Percentiles rank a stretch among this genome's conserved stretches.
Evolutionary conservation across 108 stramenopile genomes (phyloP).

Genomic region (Skeletonema tropicum): DNA sequence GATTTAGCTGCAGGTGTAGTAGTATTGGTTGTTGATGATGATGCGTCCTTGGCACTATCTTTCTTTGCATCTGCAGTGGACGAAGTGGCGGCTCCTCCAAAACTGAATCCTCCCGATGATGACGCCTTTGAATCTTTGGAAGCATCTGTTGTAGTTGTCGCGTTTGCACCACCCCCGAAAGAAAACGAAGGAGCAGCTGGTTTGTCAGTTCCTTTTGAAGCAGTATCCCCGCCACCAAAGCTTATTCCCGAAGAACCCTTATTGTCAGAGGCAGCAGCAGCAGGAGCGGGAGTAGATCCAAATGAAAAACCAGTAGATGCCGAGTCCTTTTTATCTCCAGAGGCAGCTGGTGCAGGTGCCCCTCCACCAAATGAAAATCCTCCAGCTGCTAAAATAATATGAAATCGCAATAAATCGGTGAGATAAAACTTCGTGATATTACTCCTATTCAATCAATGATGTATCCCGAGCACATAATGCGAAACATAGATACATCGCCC

Average conservation of each 20-base stretch:
- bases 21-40: constrained; percentile 15
- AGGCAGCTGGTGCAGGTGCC: constrained; percentile 34
- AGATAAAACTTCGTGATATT: neutral
- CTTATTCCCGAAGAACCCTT: constrained; percentile 20
- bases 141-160: constrained; percentile 16
- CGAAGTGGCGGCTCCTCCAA: constrained; percentile 25
- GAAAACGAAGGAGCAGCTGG: constrained; percentile 2
- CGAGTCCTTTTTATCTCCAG: constrained; percentile 22
- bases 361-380: constrained; percentile 15
- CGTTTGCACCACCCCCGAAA: neutral
- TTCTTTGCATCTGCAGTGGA: constrained; percentile 10
- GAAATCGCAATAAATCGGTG: neutral
- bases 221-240: constrained; percentile 3
- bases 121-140: constrained; percentile 12
- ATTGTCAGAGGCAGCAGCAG: constrained; percentile 4
- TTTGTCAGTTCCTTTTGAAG: neutral
- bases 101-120: constrained; percentile 20
- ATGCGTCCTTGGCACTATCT: neutral
- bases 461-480: neutral
- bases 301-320: constrained; percentile 28
- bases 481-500: neutral
- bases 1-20: constrained; percentile 28
- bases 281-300: constrained; percentile 10
- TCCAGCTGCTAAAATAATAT: constrained; percentile 3
- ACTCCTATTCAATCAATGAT: too few species aligned